A percentile compares a stretch with the other conserved stretches of the same genome.
These are phyloP conservation scores for Penicillium frequentans DNA, from an alignment of 2,329 filamentous ascomycete species.

Conservation along the genomic window DNA sequence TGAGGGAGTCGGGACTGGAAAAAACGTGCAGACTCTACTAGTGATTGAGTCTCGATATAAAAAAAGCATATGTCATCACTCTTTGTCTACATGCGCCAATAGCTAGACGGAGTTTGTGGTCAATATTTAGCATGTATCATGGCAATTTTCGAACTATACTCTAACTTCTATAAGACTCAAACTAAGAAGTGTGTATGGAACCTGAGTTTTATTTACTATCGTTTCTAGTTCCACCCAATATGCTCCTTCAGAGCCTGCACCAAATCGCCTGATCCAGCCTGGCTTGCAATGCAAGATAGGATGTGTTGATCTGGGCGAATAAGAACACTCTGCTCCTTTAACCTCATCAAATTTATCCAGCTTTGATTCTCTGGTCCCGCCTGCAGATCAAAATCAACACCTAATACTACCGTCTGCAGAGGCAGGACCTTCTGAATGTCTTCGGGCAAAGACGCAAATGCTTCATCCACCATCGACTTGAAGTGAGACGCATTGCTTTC, in stretches of 20 bases:
- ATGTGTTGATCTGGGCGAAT: slow-evolving; percentile 10
- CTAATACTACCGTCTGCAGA: not conserved
- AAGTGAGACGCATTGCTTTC: not conserved
- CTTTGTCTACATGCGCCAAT: too few species aligned
- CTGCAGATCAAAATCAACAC: not conserved
- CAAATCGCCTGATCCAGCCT: not conserved
- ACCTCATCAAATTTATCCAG: not conserved
- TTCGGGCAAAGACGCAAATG: not conserved
- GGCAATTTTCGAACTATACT: not conserved
- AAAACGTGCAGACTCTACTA: too few species aligned
- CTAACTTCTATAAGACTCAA: not conserved
- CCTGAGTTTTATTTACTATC: not conserved
- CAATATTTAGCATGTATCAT: not conserved
- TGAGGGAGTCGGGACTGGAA: too few species aligned
- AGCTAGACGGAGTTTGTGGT: too few species aligned
- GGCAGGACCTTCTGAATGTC: not conserved
- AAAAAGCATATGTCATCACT: too few species aligned
- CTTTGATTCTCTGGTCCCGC: not conserved
- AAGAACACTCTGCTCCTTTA: not conserved
- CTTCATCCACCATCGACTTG: not conserved
- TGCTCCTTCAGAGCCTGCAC: not conserved
- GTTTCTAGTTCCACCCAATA: not conserved
- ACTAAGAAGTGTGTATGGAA: not conserved
- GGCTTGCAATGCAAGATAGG: not conserved
- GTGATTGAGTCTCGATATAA: too few species aligned